Conservation (phyloP, 257 asterid genomes). For the Nicotiana paniculata region DNA sequence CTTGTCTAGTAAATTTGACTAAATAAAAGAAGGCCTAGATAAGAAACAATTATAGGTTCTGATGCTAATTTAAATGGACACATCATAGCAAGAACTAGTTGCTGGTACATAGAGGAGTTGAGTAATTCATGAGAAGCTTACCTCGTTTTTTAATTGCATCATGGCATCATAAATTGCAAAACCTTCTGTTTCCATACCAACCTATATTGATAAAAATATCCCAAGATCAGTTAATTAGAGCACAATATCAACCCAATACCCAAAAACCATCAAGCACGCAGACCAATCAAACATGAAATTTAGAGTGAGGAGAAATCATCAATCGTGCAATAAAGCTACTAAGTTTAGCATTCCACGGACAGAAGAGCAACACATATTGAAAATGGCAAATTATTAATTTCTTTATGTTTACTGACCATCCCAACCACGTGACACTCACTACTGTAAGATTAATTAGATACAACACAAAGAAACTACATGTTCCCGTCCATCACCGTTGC, state of each 20-base stretch:
- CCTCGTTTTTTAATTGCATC: slow-evolving; percentile 92
- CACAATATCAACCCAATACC: background rate
- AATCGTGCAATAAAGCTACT: too few relatives aligned
- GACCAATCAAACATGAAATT: background rate
- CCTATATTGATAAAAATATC: slow-evolving; percentile 33
- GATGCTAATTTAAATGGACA: background rate
- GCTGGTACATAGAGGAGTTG: background rate
- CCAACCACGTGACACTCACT: too few relatives aligned
- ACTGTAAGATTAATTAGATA: too few relatives aligned
- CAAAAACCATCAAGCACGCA: background rate
- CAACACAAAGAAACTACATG: too few relatives aligned
- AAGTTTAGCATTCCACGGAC: too few relatives aligned
- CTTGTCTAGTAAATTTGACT: background rate
- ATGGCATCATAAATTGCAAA: slow-evolving; percentile 91
- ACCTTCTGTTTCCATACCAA: slow-evolving; percentile 87
- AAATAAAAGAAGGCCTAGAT: background rate
- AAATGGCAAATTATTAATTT: too few relatives aligned
- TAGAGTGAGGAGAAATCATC: too few relatives aligned
- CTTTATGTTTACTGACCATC: too few relatives aligned
- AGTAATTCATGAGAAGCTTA: slow-evolving; percentile 19
- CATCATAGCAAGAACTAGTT: background rate
- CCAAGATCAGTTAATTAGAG: background rate
- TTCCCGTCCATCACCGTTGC: too few relatives aligned
- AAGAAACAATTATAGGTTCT: background rate
- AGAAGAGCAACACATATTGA: too few relatives aligned